Evolutionary conservation across 805 yeast species (phyloP), one percentile per base, ranked within the genome.

Genomic region (Kuraishia molischiana): DNA sequence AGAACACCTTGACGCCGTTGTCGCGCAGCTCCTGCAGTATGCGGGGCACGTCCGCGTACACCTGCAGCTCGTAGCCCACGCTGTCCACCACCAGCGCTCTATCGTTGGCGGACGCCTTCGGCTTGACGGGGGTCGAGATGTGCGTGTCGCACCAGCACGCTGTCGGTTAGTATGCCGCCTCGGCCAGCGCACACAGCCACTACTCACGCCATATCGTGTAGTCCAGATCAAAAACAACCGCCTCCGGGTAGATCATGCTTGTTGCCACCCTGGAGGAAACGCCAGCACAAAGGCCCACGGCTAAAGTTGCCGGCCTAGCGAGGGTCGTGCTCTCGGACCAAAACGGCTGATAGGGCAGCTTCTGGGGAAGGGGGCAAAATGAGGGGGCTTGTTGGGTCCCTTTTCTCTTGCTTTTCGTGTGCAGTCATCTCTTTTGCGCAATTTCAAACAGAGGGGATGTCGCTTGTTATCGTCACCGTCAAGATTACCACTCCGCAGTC

Each of bases 131-230:
- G 5, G 73, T 59, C 2, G 64, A 54, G 17, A 83, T 65, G 49
- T 82, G 89, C 1, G 85, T 80, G 48, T 82, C 89, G 54, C 89
- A 81, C 89, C 89, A 82, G 43, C 79, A 76, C 37, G 59, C 58
- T 51, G 29, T 20, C n/a, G 14, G 13, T 28, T 17, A 13, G 20
- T 22, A 20, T 15, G 17, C 15, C 34, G 19, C 14, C 29, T 34
- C 47, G 4, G 41, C 41, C 48, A 36, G 48, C 49, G 38, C 13
- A 4, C 15, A 18, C 29, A 22, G 24, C 38, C 18, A 19, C 13
- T 19, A 58, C 69, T 40, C 54, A 62, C 83, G 89, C 92, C 92
- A 82, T 24, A 82, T 56, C 0, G 92, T 82, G 50, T 77, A 82
- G 52, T 82, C 92, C 32, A 82, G 58, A 46, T 82, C 92, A 52